Percentiles rank a stretch among this genome's conserved stretches.
These are phyloP conservation scores for Fusarium goolgardi DNA, from an alignment of 2,329 filamentous ascomycete genomes.

Conservation along the genomic window DNA sequence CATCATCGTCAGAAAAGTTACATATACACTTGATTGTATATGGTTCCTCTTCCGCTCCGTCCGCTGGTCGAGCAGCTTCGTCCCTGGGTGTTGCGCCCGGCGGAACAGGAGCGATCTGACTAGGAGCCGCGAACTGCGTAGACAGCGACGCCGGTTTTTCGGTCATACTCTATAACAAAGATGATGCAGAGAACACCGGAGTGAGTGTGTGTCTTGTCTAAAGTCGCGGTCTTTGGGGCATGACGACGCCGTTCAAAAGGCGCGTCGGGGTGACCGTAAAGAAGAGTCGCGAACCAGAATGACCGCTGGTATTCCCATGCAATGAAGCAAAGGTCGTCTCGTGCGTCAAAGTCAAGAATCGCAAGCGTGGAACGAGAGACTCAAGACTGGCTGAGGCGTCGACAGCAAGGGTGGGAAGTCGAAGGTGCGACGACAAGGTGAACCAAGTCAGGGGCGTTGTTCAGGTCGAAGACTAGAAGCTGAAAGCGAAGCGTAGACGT, in stretches of 20 bases:
- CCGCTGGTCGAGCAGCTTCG: slow-evolving; percentile 59
- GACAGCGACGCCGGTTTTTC: slow-evolving; percentile 66
- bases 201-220: slow-evolving; percentile 59
- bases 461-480: slow-evolving; percentile 22
- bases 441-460: slow-evolving; percentile 19
- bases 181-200: slow-evolving; percentile 53
- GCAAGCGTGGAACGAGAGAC: slow-evolving; percentile 29
- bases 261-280: slow-evolving; percentile 49
- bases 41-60: slow-evolving; percentile 76
- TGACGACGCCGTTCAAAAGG: slow-evolving; percentile 66
- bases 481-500: slow-evolving; percentile 32
- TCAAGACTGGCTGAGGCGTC: slow-evolving; percentile 31
- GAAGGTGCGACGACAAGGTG: slow-evolving; percentile 32
- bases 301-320: slow-evolving; percentile 42
- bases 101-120: slow-evolving; percentile 59
- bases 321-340: slow-evolving; percentile 14
- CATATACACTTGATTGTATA: slow-evolving; percentile 99
- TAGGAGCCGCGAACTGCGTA: slow-evolving; percentile 67
- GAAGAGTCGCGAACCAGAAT: slow-evolving; percentile 39
- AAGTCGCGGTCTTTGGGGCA: slow-evolving; percentile 65
- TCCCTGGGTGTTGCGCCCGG: slow-evolving; percentile 52
- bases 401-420: slow-evolving; percentile 39
- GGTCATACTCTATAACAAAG: slow-evolving; percentile 69
- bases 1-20: slow-evolving; percentile 92
- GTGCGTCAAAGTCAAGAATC: slow-evolving; percentile 28